Evolutionary conservation across 768 basidiomycete genomes (phyloP).

Genomic region (Russula ochroleuca): DNA sequence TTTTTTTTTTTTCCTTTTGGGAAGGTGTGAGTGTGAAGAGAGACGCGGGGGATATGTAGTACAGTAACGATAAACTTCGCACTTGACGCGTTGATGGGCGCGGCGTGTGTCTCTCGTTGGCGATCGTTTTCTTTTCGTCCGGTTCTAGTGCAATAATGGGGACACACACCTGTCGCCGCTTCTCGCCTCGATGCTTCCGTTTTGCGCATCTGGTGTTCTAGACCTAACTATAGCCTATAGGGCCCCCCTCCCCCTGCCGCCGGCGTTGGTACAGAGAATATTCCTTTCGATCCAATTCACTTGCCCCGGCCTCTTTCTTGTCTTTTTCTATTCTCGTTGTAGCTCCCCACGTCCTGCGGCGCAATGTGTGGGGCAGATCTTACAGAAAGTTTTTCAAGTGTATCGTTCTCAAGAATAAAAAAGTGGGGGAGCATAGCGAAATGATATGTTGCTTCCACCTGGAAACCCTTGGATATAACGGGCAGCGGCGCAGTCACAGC

Average conservation of each 20-base stretch:
- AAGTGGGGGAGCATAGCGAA: not conserved
- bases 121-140: not conserved
- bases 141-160: not conserved
- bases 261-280: conserved; percentile 1
- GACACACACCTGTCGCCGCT: not conserved
- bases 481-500: not conserved
- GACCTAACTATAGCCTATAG: not conserved
- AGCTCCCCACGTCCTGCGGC: not conserved
- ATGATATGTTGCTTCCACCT: not conserved
- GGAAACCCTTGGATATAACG: conserved; percentile 3
- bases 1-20: too few relatives aligned
- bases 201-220: not conserved
- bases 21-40: not conserved
- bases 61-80: not conserved
- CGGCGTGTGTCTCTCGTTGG: not conserved
- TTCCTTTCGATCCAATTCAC: conserved; percentile 6
- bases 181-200: not conserved
- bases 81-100: not conserved
- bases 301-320: not conserved
- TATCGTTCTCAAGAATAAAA: not conserved
- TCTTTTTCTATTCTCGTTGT: not conserved
- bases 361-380: not conserved
- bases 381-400: conserved; percentile 6
- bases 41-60: not conserved
- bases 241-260: not conserved